Conservation (phyloP, 73 alveolate genomes). For the Paramecium bursaria region DNA sequence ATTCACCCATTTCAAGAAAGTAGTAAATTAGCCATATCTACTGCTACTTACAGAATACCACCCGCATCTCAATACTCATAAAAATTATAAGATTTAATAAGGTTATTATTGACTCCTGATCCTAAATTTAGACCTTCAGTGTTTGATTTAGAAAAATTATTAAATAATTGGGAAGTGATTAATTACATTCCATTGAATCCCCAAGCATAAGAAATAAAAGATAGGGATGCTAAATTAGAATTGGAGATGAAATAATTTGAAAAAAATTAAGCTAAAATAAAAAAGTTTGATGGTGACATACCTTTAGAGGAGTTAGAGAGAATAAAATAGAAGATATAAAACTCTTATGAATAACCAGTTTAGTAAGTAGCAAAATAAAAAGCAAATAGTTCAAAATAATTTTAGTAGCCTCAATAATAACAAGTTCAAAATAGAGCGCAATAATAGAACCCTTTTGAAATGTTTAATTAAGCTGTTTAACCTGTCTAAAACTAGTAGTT, state of each 20-base stretch:
- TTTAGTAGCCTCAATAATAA: too few species aligned
- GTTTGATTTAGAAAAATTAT: conserved; percentile 71
- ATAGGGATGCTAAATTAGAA: conserved; percentile 52
- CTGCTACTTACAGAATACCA: conserved; percentile 91
- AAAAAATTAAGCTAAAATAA: conserved; percentile 15
- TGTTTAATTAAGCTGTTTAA: too few species aligned
- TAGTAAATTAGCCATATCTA: conserved; percentile 87
- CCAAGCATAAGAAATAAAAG: conserved; percentile 41
- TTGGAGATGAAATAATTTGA: conserved; percentile 58
- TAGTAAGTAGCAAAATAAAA: too few species aligned
- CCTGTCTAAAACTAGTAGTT: too few species aligned
- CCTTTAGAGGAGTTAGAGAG: conserved; percentile 62
- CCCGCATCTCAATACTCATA: conserved; percentile 73
- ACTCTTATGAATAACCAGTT: too few species aligned
- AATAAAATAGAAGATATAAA: conserved; percentile 37
- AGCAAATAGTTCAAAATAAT: too few species aligned
- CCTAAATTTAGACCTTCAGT: conserved; percentile 92
- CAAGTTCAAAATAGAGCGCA: too few species aligned
- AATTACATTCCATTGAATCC: conserved; percentile 61
- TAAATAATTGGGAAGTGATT: conserved; percentile 79
- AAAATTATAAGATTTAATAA: conserved; percentile 89
- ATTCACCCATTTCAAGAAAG: conserved; percentile 97
- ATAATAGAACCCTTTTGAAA: too few species aligned
- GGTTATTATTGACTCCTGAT: conserved; percentile 91
- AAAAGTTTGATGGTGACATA: conserved; percentile 68